Evolutionary conservation across 2,329 filamentous ascomycete species (phyloP), one percentile per base, ranked within the genome.

Genomic region (Beauveria rudraprayagi): DNA sequence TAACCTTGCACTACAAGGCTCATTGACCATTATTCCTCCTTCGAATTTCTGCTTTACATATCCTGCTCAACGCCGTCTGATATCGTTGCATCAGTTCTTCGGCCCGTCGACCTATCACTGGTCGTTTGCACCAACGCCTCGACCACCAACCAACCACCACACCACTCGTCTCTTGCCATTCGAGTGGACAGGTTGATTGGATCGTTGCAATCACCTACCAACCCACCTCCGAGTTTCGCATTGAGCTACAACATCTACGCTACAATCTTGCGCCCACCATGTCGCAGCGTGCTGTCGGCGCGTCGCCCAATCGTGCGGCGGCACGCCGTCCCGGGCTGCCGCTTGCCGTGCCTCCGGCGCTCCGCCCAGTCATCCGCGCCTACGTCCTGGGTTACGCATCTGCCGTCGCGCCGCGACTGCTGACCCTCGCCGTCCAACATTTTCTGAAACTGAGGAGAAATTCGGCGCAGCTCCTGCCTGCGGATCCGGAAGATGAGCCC

Each of bases 381-480:
- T 88, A 85, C 70, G 68, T 84, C 16, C 67, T 87, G 40, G 84
- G 84, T 34, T 87, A 86, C 73, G 79, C 79, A 19, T 86, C 83
- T 56, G 77, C 79, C 40, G 82, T 86, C 8, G 78, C 76, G 30
- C 84, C 84, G 14, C 77, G 83, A 63, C 70, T 87, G 24, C 67
- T 85, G 64, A 81, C 80, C 2, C 70, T 86, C 62, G 65, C 85
- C 34, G 68, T 85, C 58, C 78, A 81, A 64, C 76, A 80, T 67
- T 68, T 81, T 63, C 75, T 75, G 62, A 75, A 71, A 64, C 72
- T 70, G 56, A 73, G 70, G 43, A 66, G 68, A 24, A 68, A 66
- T 51, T 62, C 63, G 16, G 65, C 55, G 64, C 71, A 67, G 66
- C 72, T 65, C 61, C 67, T 63, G 26, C 68, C 34, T 67, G 10